phyloP scores from a whole-genome alignment of 495 filamentous ascomycete species.

The Thermothielavioides terrestris region DNA sequence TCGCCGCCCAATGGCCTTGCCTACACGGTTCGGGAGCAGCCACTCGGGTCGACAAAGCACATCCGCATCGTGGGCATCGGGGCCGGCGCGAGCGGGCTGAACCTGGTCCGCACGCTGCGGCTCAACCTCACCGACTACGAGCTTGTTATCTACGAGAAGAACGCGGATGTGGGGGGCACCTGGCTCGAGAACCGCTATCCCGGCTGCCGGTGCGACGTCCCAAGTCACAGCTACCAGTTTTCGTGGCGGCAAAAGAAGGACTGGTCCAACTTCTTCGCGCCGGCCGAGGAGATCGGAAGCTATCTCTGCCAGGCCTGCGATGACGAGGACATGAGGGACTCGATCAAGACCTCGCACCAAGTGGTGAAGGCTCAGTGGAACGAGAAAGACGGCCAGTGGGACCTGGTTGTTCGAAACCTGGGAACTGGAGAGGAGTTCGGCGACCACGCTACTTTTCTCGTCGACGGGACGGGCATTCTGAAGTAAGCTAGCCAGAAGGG shows the following conservation, averaged over 20 bases:
- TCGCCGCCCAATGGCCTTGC: slow-evolving; percentile 1
- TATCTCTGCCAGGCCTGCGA: slow-evolving; percentile 51
- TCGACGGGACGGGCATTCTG: slow-evolving; percentile 51
- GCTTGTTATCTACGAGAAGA: slow-evolving; percentile 71
- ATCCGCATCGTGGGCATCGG: slow-evolving; percentile 43
- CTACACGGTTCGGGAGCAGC: slow-evolving; percentile 35
- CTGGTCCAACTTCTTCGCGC: slow-evolving; percentile 53
- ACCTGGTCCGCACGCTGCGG: slow-evolving; percentile 37
- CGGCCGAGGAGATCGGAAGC: slow-evolving; percentile 47
- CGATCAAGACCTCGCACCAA: slow-evolving; percentile 36
- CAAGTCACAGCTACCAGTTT: slow-evolving; percentile 48
- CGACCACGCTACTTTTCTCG: slow-evolving; percentile 48
- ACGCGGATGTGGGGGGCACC: slow-evolving; percentile 53
- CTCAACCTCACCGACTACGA: slow-evolving; percentile 40
- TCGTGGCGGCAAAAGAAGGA: slow-evolving; percentile 48
- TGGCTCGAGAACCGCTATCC: slow-evolving; percentile 55
- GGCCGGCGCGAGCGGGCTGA: slow-evolving; percentile 42
- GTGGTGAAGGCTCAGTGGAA: slow-evolving; percentile 35
- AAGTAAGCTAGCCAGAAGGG: no score
- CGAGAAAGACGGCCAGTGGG: slow-evolving; percentile 41
- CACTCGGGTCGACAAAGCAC: slow-evolving; percentile 35
- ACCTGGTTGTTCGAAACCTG: slow-evolving; percentile 40
- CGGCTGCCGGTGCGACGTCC: slow-evolving; percentile 47
- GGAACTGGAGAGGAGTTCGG: slow-evolving; percentile 33
- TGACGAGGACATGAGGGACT: slow-evolving; percentile 46